A percentile compares a stretch with the other conserved stretches of the same genome.
Conservation (phyloP, 768 basidiomycete species). For the Hericium coralloides region DNA sequence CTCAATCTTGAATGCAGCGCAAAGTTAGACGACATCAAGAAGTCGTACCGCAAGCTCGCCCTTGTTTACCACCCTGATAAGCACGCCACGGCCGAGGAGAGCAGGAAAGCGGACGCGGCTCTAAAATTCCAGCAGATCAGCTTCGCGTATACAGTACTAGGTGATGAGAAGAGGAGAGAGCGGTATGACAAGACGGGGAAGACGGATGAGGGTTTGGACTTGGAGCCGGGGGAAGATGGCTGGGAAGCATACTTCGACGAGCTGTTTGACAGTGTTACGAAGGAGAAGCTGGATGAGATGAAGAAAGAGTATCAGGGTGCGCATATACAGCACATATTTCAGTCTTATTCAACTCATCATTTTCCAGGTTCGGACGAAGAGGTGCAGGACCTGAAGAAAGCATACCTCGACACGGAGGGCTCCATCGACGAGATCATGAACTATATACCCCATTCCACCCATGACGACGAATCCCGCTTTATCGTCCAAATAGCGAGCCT, state of each 20-base stretch:
- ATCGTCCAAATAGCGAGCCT: constrained; percentile 56
- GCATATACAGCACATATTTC: constrained; percentile 1
- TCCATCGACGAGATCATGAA: constrained; percentile 76
- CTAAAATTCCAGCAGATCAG: constrained; percentile 87
- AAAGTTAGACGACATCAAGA: constrained; percentile 61
- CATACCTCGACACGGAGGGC: constrained; percentile 66
- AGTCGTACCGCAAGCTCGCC: constrained; percentile 78
- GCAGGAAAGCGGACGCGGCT: constrained; percentile 58
- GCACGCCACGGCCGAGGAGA: constrained; percentile 50
- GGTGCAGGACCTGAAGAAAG: constrained; percentile 61
- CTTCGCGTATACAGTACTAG: constrained; percentile 85
- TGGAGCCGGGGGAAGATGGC: constrained; percentile 68
- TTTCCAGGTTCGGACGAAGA: constrained; percentile 78
- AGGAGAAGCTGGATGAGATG: constrained; percentile 83
- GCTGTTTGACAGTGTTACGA: constrained; percentile 80
- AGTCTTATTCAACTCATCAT: constrained; percentile 1
- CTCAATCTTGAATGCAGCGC: constrained; percentile 49
- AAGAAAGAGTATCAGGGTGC: constrained; percentile 91
- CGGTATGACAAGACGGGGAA: constrained; percentile 82
- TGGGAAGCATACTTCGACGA: constrained; percentile 96
- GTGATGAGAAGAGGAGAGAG: constrained; percentile 65
- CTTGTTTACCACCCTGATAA: constrained; percentile 89
- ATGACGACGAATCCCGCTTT: constrained; percentile 82
- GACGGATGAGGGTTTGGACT: constrained; percentile 70
- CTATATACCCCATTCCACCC: constrained; percentile 76